Percentiles rank a stretch among this genome's conserved stretches.
Evolutionary conservation across 345 rosid genomes (phyloP).

Genomic region (Mangifera indica): DNA sequence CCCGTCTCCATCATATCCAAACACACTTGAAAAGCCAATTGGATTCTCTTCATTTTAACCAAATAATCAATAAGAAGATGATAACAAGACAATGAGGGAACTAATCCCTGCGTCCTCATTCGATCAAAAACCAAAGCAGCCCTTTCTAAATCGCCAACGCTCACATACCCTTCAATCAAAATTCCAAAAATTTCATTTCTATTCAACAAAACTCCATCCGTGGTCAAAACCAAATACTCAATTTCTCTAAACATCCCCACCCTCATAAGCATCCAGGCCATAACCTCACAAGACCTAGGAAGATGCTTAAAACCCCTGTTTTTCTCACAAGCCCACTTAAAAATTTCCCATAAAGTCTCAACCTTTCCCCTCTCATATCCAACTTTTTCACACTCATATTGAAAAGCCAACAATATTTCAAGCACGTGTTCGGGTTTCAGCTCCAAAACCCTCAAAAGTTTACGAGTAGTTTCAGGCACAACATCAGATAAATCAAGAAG

Average conservation of each 20-base stretch:
- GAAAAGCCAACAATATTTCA: conserved; percentile 50
- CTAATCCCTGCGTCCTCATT: conserved; percentile 45
- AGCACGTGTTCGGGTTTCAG: conserved; percentile 62
- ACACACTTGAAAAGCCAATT: conserved; percentile 49
- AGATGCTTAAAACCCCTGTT: conserved; percentile 55
- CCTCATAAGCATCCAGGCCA: conserved; percentile 55
- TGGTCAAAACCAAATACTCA: conserved; percentile 49
- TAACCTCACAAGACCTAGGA: conserved; percentile 47
- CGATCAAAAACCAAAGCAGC: conserved; percentile 52
- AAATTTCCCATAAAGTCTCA: conserved; percentile 60
- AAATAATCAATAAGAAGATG: conserved; percentile 43
- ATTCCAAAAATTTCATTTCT: conserved; percentile 37
- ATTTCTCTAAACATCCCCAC: conserved; percentile 60
- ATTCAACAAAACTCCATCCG: conserved; percentile 47
- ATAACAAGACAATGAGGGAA: conserved; percentile 46
- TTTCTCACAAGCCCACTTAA: conserved; percentile 47
- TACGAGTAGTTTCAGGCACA: conserved; percentile 57
- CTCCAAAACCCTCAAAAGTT: conserved; percentile 40
- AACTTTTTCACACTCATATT: conserved; percentile 38
- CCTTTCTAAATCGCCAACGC: conserved; percentile 46
- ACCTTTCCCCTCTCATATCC: conserved; percentile 44
- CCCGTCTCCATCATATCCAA: conserved; percentile 49
- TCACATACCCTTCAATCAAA: conserved; percentile 50
- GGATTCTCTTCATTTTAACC: conserved; percentile 43
- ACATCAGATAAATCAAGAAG: conserved; percentile 56